Conservation (phyloP, 2,329 filamentous ascomycete genomes). For the Aureobasidium sp. region DNA sequence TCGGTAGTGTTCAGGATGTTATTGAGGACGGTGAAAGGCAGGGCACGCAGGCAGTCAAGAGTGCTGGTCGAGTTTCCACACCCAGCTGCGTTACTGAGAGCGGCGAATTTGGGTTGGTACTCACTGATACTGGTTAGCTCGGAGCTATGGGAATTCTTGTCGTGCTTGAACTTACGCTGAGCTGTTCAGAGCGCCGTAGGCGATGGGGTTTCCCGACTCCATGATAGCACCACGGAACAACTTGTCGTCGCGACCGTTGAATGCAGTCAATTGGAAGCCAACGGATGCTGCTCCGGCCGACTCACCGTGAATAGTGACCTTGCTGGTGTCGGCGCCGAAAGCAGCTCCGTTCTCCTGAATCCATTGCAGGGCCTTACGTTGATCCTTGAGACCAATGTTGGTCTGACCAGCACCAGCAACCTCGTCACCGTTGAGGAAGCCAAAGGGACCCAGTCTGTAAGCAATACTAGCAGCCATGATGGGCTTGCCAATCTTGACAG, state of each 20-base stretch:
- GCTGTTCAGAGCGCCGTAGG: conserved; percentile 23
- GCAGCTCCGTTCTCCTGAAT: conserved; percentile 20
- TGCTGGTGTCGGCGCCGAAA: background rate
- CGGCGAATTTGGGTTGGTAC: conserved; percentile 54
- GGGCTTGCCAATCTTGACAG: conserved; percentile 33
- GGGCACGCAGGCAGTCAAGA: conserved; percentile 55
- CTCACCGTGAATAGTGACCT: too few species aligned
- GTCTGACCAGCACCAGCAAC: conserved; percentile 46
- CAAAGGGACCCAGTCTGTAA: conserved; percentile 55
- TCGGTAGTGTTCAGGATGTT: conserved; percentile 20
- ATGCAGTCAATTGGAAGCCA: too few species aligned
- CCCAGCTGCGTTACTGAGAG: conserved; percentile 48
- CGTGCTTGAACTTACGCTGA: conserved; percentile 26
- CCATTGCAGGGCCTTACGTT: too few species aligned
- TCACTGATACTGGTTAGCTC: conserved; percentile 2
- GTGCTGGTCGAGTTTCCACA: conserved; percentile 51
- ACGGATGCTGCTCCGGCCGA: too few species aligned
- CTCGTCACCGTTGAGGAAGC: conserved; percentile 54
- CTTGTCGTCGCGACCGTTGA: too few species aligned
- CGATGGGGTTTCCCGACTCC: conserved; percentile 33
- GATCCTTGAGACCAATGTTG: conserved; percentile 20
- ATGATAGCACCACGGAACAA: conserved; percentile 17
- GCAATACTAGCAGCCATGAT: conserved; percentile 53
- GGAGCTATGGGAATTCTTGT: conserved; percentile 16
- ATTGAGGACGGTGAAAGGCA: conserved; percentile 22